Conservation (phyloP, 352 stramenopile genomes). For the Pilasporangium apinafurcum region DNA sequence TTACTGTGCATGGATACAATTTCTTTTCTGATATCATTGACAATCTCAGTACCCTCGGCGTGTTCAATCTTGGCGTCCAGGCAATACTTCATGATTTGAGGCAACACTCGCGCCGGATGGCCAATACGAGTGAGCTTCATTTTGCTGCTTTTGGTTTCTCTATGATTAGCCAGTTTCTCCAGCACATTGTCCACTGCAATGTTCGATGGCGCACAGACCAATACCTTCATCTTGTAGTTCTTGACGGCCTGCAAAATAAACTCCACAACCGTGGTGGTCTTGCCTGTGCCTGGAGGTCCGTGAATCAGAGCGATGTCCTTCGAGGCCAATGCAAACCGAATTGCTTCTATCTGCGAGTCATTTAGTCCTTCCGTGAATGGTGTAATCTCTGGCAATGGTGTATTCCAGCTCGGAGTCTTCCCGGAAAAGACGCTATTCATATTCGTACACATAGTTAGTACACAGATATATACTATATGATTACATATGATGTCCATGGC, state of each 20-base stretch:
- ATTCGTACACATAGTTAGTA: not conserved
- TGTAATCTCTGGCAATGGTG: constrained; percentile 30
- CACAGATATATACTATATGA: not conserved
- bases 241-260: constrained; percentile 93
- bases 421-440: constrained; percentile 40
- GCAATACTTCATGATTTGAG: constrained; percentile 88
- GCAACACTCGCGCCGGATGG: constrained; percentile 92
- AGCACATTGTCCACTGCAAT: constrained; percentile 98
- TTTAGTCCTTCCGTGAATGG: constrained; percentile 60
- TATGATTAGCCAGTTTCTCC: constrained; percentile 87
- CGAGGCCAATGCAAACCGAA: constrained; percentile 75
- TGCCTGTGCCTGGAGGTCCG: constrained; percentile 90
- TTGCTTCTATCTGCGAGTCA: constrained; percentile 65
- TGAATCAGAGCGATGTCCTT: constrained; percentile 90
- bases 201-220: constrained; percentile 97
- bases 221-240: constrained; percentile 79
- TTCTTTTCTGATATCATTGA: constrained; percentile 93
- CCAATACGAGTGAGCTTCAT: constrained; percentile 78
- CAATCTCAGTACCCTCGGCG: constrained; percentile 94
- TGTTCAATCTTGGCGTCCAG: constrained; percentile 91
- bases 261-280: constrained; percentile 97
- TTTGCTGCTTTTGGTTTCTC: constrained; percentile 17
- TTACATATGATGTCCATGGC: constrained; percentile 7
- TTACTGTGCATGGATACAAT: constrained; percentile 59
- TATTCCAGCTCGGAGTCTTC: constrained; percentile 41